Base-by-base conservation (phyloP, 2,329 filamentous ascomycete species). In the Aspergillus calidoustus region DNA sequence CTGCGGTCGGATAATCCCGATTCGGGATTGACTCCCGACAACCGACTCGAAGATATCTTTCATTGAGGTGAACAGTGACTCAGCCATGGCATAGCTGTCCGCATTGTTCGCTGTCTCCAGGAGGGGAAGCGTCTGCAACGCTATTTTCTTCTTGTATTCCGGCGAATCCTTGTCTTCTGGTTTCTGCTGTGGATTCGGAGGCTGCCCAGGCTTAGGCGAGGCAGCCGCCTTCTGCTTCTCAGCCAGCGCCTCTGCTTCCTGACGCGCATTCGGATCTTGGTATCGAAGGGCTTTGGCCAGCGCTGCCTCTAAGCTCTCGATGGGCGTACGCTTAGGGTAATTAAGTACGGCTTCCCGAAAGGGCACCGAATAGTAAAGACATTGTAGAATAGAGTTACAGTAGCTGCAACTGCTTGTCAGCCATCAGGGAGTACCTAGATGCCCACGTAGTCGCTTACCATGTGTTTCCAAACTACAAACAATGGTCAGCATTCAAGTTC, bases 141-240 rank as follows among this genome's bases (percentile, higher is more conserved):
- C 93, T 75, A 95, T 89, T 80, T 97, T 97, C 83, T 99, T 99
- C 80, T 97, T 97, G 80, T 95, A 97, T 79, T 99, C 95, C 0
- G 94, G 92, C 1, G 93, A 93, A 72, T 98, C 93, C 76, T 93
- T 97, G 73, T 98, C 95, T 76, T 98, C 95, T 8, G 92, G 91
- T 69, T 93, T 89, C 61, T 80, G 83, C 34, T 83, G 84, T 43
- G 83, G 83, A 13, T 83, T 83, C 19, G 84, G 80, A 25, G 84
- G 78, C 62, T 87, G 85, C 31, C 84, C 83, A 19, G 67, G 77
- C 69, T 54, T 78, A 67, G 47, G 78, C 72, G 71, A 64, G 46
- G 69, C 66, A 58, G 68, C 57, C 44, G 74, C 69, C 77, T 82
- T 83, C 78, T 70, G 82, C 76, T 69, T 82, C 75, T 71, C 80